Percentiles rank a stretch among this genome's conserved stretches.
Conservation (phyloP, 331 rosid genomes). For the Erythrophleum ivorense region DNA sequence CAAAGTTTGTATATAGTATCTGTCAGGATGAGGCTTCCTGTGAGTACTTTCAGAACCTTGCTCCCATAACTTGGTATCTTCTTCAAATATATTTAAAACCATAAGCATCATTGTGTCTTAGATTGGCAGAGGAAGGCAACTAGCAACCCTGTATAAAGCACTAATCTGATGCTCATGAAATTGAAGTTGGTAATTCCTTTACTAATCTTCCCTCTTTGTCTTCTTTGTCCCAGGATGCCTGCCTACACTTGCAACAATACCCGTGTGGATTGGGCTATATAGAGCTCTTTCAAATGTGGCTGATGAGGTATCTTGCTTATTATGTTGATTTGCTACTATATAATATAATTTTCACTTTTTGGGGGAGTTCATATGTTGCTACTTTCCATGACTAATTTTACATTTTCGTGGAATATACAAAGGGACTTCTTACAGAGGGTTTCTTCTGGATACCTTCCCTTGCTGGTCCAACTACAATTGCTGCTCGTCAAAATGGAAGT, state of each 20-base stretch:
- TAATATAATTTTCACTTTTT: too few species aligned
- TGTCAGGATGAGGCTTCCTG: neutral
- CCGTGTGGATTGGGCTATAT: constrained; percentile 95
- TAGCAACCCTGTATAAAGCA: constrained; percentile 4
- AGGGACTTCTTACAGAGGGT: constrained; percentile 98
- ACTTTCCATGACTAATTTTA: constrained; percentile 36
- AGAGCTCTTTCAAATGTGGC: constrained; percentile 98
- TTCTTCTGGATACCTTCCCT: constrained; percentile 99
- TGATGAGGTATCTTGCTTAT: constrained; percentile 66
- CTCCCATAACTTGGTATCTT: constrained; percentile 10
- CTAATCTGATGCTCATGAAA: neutral
- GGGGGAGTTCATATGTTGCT: constrained; percentile 2
- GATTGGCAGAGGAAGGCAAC: constrained; percentile 22
- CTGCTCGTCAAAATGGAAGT: constrained; percentile 87
- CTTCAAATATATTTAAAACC: constrained; percentile 6
- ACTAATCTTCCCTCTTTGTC: neutral
- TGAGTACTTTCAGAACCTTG: constrained; percentile 3
- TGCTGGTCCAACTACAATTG: constrained; percentile 93
- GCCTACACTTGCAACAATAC: constrained; percentile 90
- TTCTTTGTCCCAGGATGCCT: constrained; percentile 70
- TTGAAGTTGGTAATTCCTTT: constrained; percentile 11
- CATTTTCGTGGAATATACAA: constrained; percentile 38
- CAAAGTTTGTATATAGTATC: constrained; percentile 23
- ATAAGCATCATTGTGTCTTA: constrained; percentile 23
- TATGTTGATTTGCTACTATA: constrained; percentile 35